These are phyloP conservation scores for Blastobotrys serpentis DNA, from an alignment of 1,139 yeast species.

Conservation along the genomic window DNA sequence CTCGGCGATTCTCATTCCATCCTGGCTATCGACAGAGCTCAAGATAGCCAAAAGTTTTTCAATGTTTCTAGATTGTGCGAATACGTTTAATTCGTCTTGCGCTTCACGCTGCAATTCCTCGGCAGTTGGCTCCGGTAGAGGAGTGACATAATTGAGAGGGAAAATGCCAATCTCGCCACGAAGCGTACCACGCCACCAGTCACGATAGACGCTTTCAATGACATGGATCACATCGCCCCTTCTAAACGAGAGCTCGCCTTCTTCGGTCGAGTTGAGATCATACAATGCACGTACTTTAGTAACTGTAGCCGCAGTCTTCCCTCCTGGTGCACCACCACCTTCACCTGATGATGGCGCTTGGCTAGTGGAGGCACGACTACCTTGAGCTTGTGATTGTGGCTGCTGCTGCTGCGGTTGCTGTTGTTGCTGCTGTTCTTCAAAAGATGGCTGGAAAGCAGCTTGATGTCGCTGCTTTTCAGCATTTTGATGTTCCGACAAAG, in stretches of 20 bases:
- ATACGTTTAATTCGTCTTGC: conserved; percentile 46
- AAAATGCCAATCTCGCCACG: conserved; percentile 84
- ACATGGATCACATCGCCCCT: conserved; percentile 60
- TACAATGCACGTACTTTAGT: conserved; percentile 80
- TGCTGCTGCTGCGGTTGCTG: conserved; percentile 14
- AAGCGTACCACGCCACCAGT: conserved; percentile 94
- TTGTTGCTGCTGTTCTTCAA: conserved; percentile 10
- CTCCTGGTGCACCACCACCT: no score
- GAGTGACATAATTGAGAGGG: conserved; percentile 89
- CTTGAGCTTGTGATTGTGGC: conserved; percentile 16
- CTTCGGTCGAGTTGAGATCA: conserved; percentile 64
- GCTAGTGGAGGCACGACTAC: conserved; percentile 11
- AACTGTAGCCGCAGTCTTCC: conserved; percentile 45
- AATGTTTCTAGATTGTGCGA: conserved; percentile 53
- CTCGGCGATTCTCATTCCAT: conserved; percentile 37
- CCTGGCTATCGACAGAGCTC: conserved; percentile 43
- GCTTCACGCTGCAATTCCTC: conserved; percentile 49
- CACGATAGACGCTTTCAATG: conserved; percentile 82
- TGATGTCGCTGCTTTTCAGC: neutral
- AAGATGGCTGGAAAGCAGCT: conserved; percentile 3
- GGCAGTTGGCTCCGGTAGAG: conserved; percentile 64
- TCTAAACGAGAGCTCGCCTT: conserved; percentile 45
- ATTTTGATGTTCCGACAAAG: conserved; percentile 56
- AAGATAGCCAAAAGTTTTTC: conserved; percentile 64
- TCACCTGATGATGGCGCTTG: conserved; percentile 20